Evolutionary conservation across 2,329 filamentous ascomycete species (phyloP), one percentile per base, ranked within the genome.

Genomic region (Blastomyces gilchristii): DNA sequence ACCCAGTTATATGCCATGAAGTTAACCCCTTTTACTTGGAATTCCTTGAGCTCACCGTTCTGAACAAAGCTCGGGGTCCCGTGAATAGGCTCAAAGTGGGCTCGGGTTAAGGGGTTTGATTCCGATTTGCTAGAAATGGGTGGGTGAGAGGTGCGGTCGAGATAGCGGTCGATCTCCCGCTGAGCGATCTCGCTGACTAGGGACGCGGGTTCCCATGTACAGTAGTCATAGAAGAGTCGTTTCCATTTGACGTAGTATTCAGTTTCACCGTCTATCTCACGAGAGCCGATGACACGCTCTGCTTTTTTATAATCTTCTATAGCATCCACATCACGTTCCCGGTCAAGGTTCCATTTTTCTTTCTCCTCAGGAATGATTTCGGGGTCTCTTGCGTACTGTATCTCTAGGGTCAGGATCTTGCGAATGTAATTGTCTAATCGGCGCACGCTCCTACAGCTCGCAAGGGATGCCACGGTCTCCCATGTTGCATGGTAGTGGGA

Each of bases 171-270:
- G 69, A 99, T 93, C 77, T 96, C 90, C 70, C 86, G 85, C 74
- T 97, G 91, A 58, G 92, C 91, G 61, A 90, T 85, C 41, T 85
- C 79, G 72, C 86, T 89, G 69, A 97, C 85, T 43, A 93, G 81
- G 6, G 85, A 82, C 49, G 87, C 89, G 50, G 81, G 77, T 74
- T 99, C 94, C 95, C 95, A 99, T 1, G 95, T 99, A 76, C 90
- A 96, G 66, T 87, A 87, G 70, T 97, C 92, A 73, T 99, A 99
- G 61, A 88, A 90, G 60, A 97, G 83, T 12, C 90, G 90, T 76
- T 94, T 96, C 91, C 94, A 99, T 78, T 99, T 99, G 76, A 97
- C 88, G 67, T 87, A 90, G 75, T 99, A 99, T 73, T 97, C 91
- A 0, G 85, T 85, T 58, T 86, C 90, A 9, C 89, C 87, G 16